These are phyloP conservation scores for Podospora comata DNA, from an alignment of 495 filamentous ascomycete species.

Conservation along the genomic window DNA sequence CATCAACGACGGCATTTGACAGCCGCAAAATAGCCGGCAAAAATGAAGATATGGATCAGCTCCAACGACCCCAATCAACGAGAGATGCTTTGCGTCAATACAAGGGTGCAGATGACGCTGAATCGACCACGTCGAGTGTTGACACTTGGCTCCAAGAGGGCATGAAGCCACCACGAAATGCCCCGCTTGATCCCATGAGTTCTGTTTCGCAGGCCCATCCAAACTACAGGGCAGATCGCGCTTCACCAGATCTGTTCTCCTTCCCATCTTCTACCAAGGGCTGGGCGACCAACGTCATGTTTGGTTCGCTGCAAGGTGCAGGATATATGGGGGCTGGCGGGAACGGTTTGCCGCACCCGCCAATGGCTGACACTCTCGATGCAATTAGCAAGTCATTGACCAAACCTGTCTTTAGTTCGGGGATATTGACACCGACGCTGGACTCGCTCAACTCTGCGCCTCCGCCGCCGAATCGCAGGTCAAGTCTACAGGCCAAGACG, in stretches of 20 bases:
- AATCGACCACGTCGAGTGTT: slow-evolving; percentile 31
- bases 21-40: slow-evolving; percentile 20
- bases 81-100: slow-evolving; percentile 29
- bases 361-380: slow-evolving; percentile 40
- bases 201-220: slow-evolving; percentile 27
- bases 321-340: slow-evolving; percentile 35
- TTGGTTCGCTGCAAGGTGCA: slow-evolving; percentile 36
- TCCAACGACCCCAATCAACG: slow-evolving; percentile 34
- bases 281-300: slow-evolving; percentile 45
- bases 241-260: slow-evolving; percentile 47
- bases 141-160: slow-evolving; percentile 49
- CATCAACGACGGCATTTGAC: slow-evolving; percentile 29
- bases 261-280: slow-evolving; percentile 38
- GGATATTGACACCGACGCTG: slow-evolving; percentile 20
- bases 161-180: slow-evolving; percentile 31
- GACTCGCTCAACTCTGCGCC: slow-evolving; percentile 25
- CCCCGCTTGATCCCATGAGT: slow-evolving; percentile 24
- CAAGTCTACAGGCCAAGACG: slow-evolving; percentile 42
- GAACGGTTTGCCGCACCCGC: slow-evolving; percentile 14
- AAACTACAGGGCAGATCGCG: slow-evolving; percentile 21
- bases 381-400: slow-evolving; percentile 37
- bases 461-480: slow-evolving; percentile 42
- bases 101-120: slow-evolving; percentile 12
- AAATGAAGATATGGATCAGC: slow-evolving; percentile 17
- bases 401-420: slow-evolving; percentile 30